phyloP scores from a whole-genome alignment of 371 early-diverging fungal species.

The Mucor mucedo region DNA sequence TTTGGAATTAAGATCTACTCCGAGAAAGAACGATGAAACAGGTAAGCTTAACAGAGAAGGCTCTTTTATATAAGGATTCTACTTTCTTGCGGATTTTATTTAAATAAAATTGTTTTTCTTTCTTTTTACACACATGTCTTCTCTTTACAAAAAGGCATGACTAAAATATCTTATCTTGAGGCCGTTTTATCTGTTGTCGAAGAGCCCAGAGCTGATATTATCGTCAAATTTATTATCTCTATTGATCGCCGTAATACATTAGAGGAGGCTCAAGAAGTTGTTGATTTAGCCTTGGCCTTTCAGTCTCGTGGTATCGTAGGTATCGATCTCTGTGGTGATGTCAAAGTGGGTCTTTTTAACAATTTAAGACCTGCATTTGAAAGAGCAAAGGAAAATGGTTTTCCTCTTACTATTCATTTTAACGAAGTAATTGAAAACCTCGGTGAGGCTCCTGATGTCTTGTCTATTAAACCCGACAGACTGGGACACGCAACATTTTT shows the following conservation, averaged over 20 bases:
- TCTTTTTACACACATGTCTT: neutral
- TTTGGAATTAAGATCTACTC: constrained; percentile 67
- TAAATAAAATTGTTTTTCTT: neutral
- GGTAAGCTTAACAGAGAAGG: constrained; percentile 19
- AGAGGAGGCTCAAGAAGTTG: constrained; percentile 59
- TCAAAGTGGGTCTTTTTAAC: constrained; percentile 48
- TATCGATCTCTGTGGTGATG: constrained; percentile 72
- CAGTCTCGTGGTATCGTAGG: constrained; percentile 57
- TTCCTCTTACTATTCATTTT: constrained; percentile 65
- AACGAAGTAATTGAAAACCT: constrained; percentile 57
- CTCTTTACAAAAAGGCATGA: constrained; percentile 41
- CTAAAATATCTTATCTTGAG: constrained; percentile 59
- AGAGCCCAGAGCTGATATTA: constrained; percentile 39
- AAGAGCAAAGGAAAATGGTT: constrained; percentile 51
- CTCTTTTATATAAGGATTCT: neutral
- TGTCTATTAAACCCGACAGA: constrained; percentile 54
- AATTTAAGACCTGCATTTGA: constrained; percentile 55
- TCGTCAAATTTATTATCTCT: constrained; percentile 57
- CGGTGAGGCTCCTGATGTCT: constrained; percentile 47
- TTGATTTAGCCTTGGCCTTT: constrained; percentile 58
- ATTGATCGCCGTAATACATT: constrained; percentile 61
- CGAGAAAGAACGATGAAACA: constrained; percentile 50
- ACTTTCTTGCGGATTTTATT: neutral
- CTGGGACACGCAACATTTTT: constrained; percentile 69
- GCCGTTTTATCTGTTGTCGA: constrained; percentile 49